Percentiles rank a stretch among this genome's conserved stretches.
Evolutionary conservation across 2,329 filamentous ascomycete species (phyloP).

Genomic region (Rhinocladiella mackenziei): DNA sequence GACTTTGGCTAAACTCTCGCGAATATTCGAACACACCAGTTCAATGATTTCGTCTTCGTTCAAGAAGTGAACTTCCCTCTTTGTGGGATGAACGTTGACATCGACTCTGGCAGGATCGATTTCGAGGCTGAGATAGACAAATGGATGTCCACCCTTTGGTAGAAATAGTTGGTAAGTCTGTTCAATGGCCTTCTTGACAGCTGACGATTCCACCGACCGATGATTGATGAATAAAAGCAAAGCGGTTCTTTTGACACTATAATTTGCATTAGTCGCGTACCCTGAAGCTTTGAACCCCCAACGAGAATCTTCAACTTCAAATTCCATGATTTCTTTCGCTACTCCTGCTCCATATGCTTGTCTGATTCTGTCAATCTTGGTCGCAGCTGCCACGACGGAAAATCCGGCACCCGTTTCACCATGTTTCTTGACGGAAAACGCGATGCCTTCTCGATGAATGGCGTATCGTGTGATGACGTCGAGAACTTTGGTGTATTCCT

Average conservation of each 20-base stretch:
- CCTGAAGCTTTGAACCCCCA: constrained; percentile 82
- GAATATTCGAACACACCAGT: constrained; percentile 74
- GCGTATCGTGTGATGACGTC: constrained; percentile 92
- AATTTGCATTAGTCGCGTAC: constrained; percentile 87
- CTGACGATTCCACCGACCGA: constrained; percentile 81
- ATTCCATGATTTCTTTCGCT: constrained; percentile 81
- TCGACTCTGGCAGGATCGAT: constrained; percentile 91
- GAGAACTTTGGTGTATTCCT: constrained; percentile 97
- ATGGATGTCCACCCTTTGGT: constrained; percentile 91
- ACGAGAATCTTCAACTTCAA: constrained; percentile 66
- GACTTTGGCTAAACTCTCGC: constrained; percentile 73
- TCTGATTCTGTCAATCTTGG: constrained; percentile 75
- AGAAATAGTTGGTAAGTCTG: constrained; percentile 83
- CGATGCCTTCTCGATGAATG: constrained; percentile 84
- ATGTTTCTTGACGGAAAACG: constrained; percentile 94
- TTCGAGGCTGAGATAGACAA: constrained; percentile 85
- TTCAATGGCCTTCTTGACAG: constrained; percentile 84
- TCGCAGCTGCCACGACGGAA: constrained; percentile 70
- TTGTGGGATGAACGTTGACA: constrained; percentile 96
- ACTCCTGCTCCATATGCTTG: constrained; percentile 81
- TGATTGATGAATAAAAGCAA: constrained; percentile 95
- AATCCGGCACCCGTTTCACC: constrained; percentile 81
- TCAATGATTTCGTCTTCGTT: constrained; percentile 97
- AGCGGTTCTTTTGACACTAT: constrained; percentile 83
- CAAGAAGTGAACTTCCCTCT: constrained; percentile 92